A percentile compares a stretch with the other conserved stretches of the same genome.
phyloP scores from a whole-genome alignment of 192 early-diverging fungal genomes.

The Coemansia reversa region DNA sequence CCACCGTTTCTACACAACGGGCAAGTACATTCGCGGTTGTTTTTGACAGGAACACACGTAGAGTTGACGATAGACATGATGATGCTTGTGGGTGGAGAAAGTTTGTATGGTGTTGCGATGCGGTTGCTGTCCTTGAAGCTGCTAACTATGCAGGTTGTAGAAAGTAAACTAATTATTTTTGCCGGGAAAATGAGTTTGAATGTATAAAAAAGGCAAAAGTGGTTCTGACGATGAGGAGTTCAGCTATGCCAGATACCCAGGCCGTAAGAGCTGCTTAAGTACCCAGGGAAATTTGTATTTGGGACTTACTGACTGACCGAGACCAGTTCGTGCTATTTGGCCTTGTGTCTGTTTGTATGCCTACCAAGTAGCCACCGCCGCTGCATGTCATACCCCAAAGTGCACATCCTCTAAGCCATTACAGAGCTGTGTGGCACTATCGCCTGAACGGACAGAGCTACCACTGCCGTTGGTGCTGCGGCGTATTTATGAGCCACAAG shows the following conservation, averaged over 20 bases:
- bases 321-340: too few species aligned
- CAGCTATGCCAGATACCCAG: not conserved
- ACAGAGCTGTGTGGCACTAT: not conserved
- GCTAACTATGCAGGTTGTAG: not conserved
- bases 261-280: not conserved
- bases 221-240: not conserved
- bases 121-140: not conserved
- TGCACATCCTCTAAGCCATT: too few species aligned
- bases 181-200: not conserved
- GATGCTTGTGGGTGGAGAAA: not conserved
- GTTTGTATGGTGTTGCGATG: not conserved
- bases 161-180: not conserved
- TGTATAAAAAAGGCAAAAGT: not conserved
- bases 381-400: too few species aligned
- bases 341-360: too few species aligned
- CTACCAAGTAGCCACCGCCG: too few species aligned
- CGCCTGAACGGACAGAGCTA: not conserved
- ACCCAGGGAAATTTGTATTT: not conserved
- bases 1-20: conserved; percentile 12
- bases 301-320: not conserved
- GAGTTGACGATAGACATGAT: conserved; percentile 5
- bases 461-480: not conserved
- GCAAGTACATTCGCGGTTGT: conserved; percentile 18
- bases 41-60: not conserved
- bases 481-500: not conserved